phyloP scores from a whole-genome alignment of 805 yeast genomes.

The Torulaspora delbrueckii region DNA sequence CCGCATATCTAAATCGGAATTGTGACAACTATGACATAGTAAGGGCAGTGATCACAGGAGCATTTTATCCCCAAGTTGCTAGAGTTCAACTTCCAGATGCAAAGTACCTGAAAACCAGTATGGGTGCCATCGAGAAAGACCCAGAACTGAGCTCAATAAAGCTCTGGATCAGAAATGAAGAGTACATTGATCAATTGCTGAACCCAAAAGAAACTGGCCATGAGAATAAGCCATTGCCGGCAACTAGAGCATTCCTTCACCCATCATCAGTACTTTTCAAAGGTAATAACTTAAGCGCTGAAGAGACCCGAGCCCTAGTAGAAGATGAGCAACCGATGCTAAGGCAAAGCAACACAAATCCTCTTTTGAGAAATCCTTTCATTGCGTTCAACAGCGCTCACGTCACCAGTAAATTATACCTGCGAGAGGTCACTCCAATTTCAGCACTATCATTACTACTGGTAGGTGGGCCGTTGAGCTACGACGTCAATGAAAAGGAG shows the following conservation, averaged over 20 bases:
- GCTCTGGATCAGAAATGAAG: conserved; percentile 67
- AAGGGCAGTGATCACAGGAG: conserved; percentile 67
- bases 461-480: conserved; percentile 70
- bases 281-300: conserved; percentile 30
- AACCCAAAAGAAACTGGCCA: conserved; percentile 10
- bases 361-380: conserved; percentile 49
- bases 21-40: conserved; percentile 47
- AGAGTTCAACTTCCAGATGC: conserved; percentile 79
- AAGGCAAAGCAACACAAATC: conserved; percentile 31
- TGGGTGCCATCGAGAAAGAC: conserved; percentile 83
- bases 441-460: conserved; percentile 65
- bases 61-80: conserved; percentile 79
- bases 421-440: conserved; percentile 77
- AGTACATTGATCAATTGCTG: conserved; percentile 37
- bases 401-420: conserved; percentile 60
- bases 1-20: conserved; percentile 46
- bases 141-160: conserved; percentile 71
- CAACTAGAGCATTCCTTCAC: conserved; percentile 73
- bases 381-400: conserved; percentile 57
- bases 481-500: conserved; percentile 46
- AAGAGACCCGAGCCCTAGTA: conserved; percentile 23
- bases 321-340: conserved; percentile 16
- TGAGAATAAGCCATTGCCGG: conserved; percentile 38
- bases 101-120: conserved; percentile 59
- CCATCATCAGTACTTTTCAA: conserved; percentile 78